phyloP scores from a whole-genome alignment of 371 early-diverging fungal species.

The Coemansia sp. region DNA sequence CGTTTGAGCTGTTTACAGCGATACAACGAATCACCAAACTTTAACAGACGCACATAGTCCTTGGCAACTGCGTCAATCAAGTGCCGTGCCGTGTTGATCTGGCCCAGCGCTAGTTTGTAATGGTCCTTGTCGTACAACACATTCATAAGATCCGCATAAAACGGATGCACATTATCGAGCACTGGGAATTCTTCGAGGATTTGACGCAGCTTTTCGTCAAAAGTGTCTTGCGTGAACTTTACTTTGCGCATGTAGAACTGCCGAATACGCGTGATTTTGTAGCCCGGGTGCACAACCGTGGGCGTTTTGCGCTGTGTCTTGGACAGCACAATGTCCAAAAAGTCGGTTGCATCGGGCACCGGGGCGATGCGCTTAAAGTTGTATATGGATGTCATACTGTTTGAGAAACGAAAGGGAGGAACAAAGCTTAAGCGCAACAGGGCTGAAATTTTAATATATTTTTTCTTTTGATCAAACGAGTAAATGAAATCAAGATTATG shows the following conservation, averaged over 20 bases:
- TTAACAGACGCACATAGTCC: slow-evolving; percentile 97
- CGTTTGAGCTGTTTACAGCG: slow-evolving; percentile 99
- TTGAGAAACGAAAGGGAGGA: not conserved
- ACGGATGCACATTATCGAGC: slow-evolving; percentile 99
- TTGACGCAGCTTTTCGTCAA: slow-evolving; percentile 92
- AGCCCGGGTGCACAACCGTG: slow-evolving; percentile 96
- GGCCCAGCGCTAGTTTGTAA: slow-evolving; percentile 99
- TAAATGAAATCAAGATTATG: slow-evolving; percentile 1
- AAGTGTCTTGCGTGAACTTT: slow-evolving; percentile 98
- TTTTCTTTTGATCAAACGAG: not conserved
- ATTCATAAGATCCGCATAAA: slow-evolving; percentile 99
- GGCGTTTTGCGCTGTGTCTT: slow-evolving; percentile 99
- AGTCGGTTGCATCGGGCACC: slow-evolving; percentile 92
- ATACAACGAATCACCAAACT: slow-evolving; percentile 99
- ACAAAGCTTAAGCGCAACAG: not conserved
- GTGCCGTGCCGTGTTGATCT: slow-evolving; percentile 97
- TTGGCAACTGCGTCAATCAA: slow-evolving; percentile 95
- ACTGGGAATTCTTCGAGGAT: slow-evolving; percentile 98
- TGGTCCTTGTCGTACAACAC: slow-evolving; percentile 99
- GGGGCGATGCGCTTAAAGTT: slow-evolving; percentile 98
- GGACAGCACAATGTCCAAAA: slow-evolving; percentile 98
- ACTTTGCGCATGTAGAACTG: slow-evolving; percentile 99
- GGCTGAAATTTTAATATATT: not conserved
- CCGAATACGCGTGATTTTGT: slow-evolving; percentile 95
- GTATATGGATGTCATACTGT: slow-evolving; percentile 59